Percentiles rank a stretch among this genome's conserved stretches.
Evolutionary conservation across 2,329 filamentous ascomycete genomes (phyloP).

Genomic region (Sporothrix luriei): DNA sequence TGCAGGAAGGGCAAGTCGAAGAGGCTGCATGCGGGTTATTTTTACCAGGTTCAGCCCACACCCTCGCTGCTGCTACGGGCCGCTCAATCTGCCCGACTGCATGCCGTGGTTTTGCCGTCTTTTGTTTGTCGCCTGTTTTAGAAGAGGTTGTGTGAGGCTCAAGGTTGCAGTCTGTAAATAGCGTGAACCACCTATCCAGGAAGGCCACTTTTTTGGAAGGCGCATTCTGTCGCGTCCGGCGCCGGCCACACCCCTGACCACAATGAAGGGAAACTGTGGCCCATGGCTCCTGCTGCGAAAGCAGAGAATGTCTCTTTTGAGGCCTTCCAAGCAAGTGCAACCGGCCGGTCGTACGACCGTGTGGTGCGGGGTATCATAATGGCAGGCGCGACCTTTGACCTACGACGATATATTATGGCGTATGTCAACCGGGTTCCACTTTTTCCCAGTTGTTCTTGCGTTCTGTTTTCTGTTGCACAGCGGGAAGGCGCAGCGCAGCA

Average conservation of each 20-base stretch:
- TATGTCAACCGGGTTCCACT: background rate
- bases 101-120: background rate
- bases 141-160: background rate
- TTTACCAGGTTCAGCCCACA: slow-evolving; percentile 12
- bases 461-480: background rate
- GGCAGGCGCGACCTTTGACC: slow-evolving; percentile 5
- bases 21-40: slow-evolving; percentile 15
- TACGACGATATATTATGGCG: background rate
- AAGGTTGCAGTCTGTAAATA: background rate
- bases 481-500: slow-evolving; percentile 23
- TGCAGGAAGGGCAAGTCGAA: background rate
- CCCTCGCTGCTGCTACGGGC: background rate
- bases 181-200: background rate
- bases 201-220: slow-evolving; percentile 2
- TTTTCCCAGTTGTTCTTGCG: background rate
- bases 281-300: background rate
- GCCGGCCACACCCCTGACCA: background rate
- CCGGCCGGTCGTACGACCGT: too few relatives aligned
- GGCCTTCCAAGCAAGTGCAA: background rate
- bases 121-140: background rate
- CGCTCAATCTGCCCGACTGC: background rate
- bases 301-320: background rate
- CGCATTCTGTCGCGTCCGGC: background rate
- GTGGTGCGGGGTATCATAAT: slow-evolving; percentile 3
- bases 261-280: background rate